Conservation (phyloP, 2,329 filamentous ascomycete genomes). For the Aspergillus latus region DNA sequence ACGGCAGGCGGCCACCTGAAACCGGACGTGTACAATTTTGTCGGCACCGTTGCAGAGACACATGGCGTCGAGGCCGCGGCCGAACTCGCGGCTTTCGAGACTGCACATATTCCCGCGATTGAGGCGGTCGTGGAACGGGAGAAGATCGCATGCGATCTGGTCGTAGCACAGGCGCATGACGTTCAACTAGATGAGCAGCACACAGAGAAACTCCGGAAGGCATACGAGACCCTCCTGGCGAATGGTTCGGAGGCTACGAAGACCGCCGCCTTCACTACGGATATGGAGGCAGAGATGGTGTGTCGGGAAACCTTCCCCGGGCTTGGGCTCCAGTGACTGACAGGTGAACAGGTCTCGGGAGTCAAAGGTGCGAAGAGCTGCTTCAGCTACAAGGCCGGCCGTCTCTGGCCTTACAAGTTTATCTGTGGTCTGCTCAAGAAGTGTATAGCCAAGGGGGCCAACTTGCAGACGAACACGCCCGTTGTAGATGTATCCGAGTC, state of each 20-base stretch:
- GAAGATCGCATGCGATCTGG: constrained; percentile 47
- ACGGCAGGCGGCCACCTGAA: constrained; percentile 39
- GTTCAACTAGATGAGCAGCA: constrained; percentile 38
- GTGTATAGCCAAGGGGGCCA: constrained; percentile 46
- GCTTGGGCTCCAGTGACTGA: neutral
- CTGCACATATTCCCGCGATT: constrained; percentile 40
- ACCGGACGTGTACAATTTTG: constrained; percentile 44
- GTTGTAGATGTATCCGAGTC: constrained; percentile 32
- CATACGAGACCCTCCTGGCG: neutral
- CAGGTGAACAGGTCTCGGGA: neutral
- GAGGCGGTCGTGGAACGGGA: constrained; percentile 43
- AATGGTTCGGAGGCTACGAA: neutral
- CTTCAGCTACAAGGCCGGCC: constrained; percentile 35
- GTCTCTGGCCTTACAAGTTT: constrained; percentile 72
- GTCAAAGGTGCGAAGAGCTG: constrained; percentile 34
- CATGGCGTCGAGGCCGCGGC: constrained; percentile 36
- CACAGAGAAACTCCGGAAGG: constrained; percentile 9
- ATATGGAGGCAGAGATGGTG: neutral
- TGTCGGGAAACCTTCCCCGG: neutral
- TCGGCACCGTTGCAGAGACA: constrained; percentile 33
- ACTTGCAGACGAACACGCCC: constrained; percentile 55
- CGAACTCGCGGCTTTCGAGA: constrained; percentile 43
- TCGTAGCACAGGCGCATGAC: constrained; percentile 41
- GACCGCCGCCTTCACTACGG: neutral
- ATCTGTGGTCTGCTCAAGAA: constrained; percentile 66